Percentiles rank a stretch among this genome's conserved stretches.
phyloP scores from a whole-genome alignment of 495 filamentous ascomycete species.

The Staphylotrichum longicolle region DNA sequence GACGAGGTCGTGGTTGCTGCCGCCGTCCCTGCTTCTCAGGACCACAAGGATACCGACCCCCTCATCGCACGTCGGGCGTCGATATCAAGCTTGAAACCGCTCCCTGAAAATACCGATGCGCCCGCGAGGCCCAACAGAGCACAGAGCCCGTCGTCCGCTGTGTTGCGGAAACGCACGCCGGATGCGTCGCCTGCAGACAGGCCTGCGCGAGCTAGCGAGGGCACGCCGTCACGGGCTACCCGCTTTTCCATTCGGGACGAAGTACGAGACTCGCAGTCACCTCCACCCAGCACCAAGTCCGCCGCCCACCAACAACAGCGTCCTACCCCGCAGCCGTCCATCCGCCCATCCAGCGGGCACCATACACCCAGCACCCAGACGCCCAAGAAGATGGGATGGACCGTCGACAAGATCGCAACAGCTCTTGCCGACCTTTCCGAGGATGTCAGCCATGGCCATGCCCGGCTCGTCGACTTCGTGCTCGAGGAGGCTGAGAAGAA shows the following conservation, averaged over 20 bases:
- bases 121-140: neutral
- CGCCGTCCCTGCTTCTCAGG: neutral
- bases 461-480: slow-evolving; percentile 38
- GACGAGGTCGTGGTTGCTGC: slow-evolving; percentile 18
- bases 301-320: neutral
- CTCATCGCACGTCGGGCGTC: neutral
- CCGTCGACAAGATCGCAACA: slow-evolving; percentile 35
- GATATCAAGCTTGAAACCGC: neutral
- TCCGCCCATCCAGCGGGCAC: slow-evolving; percentile 18
- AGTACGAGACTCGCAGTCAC: slow-evolving; percentile 22
- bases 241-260: slow-evolving; percentile 10
- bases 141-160: neutral
- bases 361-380: slow-evolving; percentile 36
- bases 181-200: slow-evolving; percentile 8
- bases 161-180: neutral
- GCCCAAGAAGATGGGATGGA: slow-evolving; percentile 40
- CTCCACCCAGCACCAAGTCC: slow-evolving; percentile 8
- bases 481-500: slow-evolving; percentile 43
- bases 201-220: neutral
- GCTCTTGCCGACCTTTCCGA: slow-evolving; percentile 31
- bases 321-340: slow-evolving; percentile 16
- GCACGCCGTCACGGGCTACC: neutral
- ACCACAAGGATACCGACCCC: neutral
- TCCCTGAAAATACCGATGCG: neutral
- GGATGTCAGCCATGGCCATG: slow-evolving; percentile 39